Conservation (phyloP, 2,329 filamentous ascomycete genomes). For the Thelonectria blattea region DNA sequence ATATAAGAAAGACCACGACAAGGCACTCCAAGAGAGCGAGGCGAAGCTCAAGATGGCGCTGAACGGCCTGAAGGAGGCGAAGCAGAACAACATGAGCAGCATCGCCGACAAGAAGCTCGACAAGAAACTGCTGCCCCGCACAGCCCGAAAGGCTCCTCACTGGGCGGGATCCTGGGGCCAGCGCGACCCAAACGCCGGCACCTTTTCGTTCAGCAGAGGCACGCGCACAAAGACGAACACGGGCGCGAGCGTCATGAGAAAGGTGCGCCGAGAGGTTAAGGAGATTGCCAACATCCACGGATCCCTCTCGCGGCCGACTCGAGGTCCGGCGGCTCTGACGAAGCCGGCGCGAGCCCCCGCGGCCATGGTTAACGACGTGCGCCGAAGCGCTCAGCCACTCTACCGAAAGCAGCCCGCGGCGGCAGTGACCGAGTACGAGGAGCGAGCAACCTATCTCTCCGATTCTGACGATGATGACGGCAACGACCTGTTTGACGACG, state of each 20-base stretch:
- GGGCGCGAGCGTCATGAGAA: constrained; percentile 61
- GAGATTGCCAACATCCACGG: constrained; percentile 58
- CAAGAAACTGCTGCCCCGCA: constrained; percentile 52
- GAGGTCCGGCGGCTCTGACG: constrained; percentile 41
- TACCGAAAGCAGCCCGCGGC: constrained; percentile 37
- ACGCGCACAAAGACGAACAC: constrained; percentile 59
- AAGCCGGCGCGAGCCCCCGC: constrained; percentile 57
- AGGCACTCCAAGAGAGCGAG: constrained; percentile 65
- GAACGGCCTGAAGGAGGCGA: constrained; percentile 62
- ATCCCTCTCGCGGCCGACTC: constrained; percentile 47
- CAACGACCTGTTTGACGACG: constrained; percentile 39
- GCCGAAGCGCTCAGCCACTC: constrained; percentile 50
- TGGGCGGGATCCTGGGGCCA: constrained; percentile 35
- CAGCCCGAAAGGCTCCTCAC: constrained; percentile 42
- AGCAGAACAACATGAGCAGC: constrained; percentile 61
- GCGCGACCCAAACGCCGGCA: constrained; percentile 40
- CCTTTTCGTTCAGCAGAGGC: constrained; percentile 53
- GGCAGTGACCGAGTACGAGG: constrained; percentile 41
- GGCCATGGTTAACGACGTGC: constrained; percentile 60
- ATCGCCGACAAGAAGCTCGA: constrained; percentile 60
- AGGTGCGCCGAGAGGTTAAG: constrained; percentile 61
- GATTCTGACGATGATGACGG: constrained; percentile 45
- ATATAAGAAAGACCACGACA: constrained; percentile 65
- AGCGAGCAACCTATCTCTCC: constrained; percentile 48
- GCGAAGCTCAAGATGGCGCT: constrained; percentile 63